Evolutionary conservation across 2,329 filamentous ascomycete genomes (phyloP), one percentile per base, ranked within the genome.

Genomic region (Fusarium proliferatum): DNA sequence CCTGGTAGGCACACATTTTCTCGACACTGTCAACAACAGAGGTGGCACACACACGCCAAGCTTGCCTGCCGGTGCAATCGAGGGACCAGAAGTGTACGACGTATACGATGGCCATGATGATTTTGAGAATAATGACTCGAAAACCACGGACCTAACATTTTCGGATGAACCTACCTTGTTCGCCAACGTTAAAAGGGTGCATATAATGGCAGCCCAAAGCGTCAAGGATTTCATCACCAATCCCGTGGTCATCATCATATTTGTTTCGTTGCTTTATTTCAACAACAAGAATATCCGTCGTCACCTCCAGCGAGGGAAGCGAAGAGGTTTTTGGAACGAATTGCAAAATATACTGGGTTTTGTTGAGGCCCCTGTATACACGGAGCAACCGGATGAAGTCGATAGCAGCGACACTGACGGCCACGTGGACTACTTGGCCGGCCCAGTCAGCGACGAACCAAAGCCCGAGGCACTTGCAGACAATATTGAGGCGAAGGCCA

Each of bases 1-100:
- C 4, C 83, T 96, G 62, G 88, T 93, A 13, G 93, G 93, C n/a
- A 92, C 92, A 2, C 93, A 95, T 78, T 88, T 87, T 5, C 84
- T 93, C 43, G 88, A 90, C 38, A 79, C 79, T 4, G 65, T 77
- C 12, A 76, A 78, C 13, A 77, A 81, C 33, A 77, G 75, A 9
- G 69, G 76, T 26, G 79, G 79, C 34, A 77, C 80, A 23, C 83
- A 85, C 33, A 77, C 82, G 9, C 80, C 81, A 3, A 83, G 79
- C 6, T 76, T 86, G 9, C 83, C 84, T 5, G 81, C 80, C 8
- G 79, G 80, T 23, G 72, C 82, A 15, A 69, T 78, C 11, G 76
- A 79, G 9, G 77, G 79, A 4, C 52, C 66, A 5, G 46, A 51
- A 16, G 36, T 39, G 23, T 56, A 70, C 41, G 46, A 65, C 41